phyloP scores from a whole-genome alignment of 2,329 filamentous ascomycete species.

The Xylaria digitata region DNA sequence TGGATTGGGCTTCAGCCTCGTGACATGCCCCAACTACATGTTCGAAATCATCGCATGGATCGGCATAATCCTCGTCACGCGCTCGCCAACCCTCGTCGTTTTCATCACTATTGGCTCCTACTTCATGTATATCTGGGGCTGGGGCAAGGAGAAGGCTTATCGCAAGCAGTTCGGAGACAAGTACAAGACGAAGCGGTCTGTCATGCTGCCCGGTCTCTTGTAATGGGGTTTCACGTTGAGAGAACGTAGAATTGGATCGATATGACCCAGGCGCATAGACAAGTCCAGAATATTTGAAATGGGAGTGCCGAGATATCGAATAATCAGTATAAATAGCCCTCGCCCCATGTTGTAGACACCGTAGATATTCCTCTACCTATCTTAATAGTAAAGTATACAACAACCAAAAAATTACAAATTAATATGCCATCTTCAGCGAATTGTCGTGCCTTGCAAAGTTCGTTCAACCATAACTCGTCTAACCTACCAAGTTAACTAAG shows the following conservation, averaged over 20 bases:
- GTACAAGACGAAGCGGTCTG: constrained; percentile 94
- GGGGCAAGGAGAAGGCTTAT: constrained; percentile 91
- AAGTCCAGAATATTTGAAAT: background rate
- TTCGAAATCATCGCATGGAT: constrained; percentile 91
- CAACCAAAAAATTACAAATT: constrained; percentile 4
- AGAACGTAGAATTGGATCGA: background rate
- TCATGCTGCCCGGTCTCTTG: constrained; percentile 82
- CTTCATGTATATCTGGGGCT: constrained; percentile 89
- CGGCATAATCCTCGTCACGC: constrained; percentile 81
- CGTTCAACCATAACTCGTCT: constrained; percentile 16
- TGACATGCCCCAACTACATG: constrained; percentile 98
- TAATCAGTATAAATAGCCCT: background rate
- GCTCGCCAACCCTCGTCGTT: constrained; percentile 79
- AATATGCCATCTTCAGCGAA: constrained; percentile 1
- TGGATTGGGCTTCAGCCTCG: constrained; percentile 84
- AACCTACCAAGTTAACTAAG: background rate
- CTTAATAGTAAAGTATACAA: constrained; percentile 24
- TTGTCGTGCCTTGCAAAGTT: constrained; percentile 7
- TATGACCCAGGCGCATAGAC: background rate
- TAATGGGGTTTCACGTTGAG: constrained; percentile 53
- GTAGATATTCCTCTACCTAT: constrained; percentile 15
- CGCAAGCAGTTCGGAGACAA: constrained; percentile 90
- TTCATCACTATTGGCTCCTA: constrained; percentile 78
- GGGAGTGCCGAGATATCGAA: background rate
- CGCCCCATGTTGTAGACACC: background rate